phyloP scores from a whole-genome alignment of 2,329 filamentous ascomycete genomes.

The Pyrenophora graminea region DNA sequence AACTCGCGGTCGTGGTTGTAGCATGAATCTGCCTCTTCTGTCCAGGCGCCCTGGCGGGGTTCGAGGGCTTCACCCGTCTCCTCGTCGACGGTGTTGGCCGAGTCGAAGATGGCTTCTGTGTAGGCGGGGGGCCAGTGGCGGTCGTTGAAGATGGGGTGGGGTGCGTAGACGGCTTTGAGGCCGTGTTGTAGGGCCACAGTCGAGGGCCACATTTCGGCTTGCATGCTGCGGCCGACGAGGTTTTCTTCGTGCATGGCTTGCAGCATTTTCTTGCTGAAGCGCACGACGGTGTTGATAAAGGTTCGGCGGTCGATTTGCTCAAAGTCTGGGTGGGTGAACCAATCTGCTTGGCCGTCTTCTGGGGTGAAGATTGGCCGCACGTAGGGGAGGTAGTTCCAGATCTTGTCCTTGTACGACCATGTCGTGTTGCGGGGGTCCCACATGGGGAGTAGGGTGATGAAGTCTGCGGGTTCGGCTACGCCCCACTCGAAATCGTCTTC shows the following conservation, averaged over 20 bases:
- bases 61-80: constrained; percentile 55
- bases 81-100: constrained; percentile 31
- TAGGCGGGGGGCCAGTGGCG: constrained; percentile 82
- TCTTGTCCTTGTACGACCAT: constrained; percentile 64
- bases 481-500: constrained; percentile 86
- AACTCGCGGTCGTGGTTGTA: constrained; percentile 73
- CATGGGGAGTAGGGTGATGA: constrained; percentile 88
- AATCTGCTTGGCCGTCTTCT: constrained; percentile 68
- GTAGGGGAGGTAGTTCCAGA: constrained; percentile 54
- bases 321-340: constrained; percentile 57
- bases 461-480: constrained; percentile 85
- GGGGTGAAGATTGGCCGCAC: constrained; percentile 83
- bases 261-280: constrained; percentile 79
- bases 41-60: constrained; percentile 61
- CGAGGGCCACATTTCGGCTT: constrained; percentile 95
- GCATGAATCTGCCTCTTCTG: constrained; percentile 47
- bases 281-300: constrained; percentile 84
- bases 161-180: constrained; percentile 87
- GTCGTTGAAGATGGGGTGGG: constrained; percentile 87
- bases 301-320: constrained; percentile 68
- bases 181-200: constrained; percentile 89
- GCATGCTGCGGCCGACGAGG: constrained; percentile 84
- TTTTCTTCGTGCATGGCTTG: constrained; percentile 91
- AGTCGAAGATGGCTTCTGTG: constrained; percentile 79
- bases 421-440: constrained; percentile 87